These are phyloP conservation scores for Prosopis cineraria DNA, from an alignment of 306 rosid genomes.

Conservation along the genomic window DNA sequence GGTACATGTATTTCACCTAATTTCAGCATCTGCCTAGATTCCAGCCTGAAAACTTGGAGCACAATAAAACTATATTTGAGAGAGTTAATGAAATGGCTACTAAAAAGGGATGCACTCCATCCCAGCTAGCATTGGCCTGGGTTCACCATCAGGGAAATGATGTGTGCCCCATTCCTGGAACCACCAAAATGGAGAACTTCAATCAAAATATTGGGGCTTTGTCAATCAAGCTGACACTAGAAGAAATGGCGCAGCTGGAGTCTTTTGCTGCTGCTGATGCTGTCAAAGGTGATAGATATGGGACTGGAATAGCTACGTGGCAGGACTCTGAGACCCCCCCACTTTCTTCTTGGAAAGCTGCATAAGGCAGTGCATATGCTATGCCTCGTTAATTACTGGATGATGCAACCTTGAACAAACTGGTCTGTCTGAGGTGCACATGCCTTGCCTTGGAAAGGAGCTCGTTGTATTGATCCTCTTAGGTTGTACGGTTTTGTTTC, in stretches of 20 bases:
- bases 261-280: slow-evolving; percentile 48
- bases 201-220: slow-evolving; percentile 65
- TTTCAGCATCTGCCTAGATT: slow-evolving; percentile 55
- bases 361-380: neutral
- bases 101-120: slow-evolving; percentile 62
- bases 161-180: slow-evolving; percentile 55
- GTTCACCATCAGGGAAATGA: slow-evolving; percentile 65
- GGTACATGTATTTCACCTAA: neutral
- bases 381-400: neutral
- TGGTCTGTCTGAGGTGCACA: neutral
- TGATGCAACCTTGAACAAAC: neutral
- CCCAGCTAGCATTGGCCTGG: slow-evolving; percentile 72
- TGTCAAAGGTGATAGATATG: slow-evolving; percentile 54
- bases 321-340: slow-evolving; percentile 60
- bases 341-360: slow-evolving; percentile 55
- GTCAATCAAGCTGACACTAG: slow-evolving; percentile 57
- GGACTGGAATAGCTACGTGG: slow-evolving; percentile 23
- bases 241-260: slow-evolving; percentile 67
- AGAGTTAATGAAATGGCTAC: slow-evolving; percentile 58
- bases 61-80: slow-evolving; percentile 64
- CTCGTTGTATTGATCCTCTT: neutral
- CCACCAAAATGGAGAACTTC: slow-evolving; percentile 67
- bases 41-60: slow-evolving; percentile 58
- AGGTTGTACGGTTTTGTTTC: neutral
- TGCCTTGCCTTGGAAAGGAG: neutral